Evolutionary conservation across 495 filamentous ascomycete genomes (phyloP).

Genomic region (Bathelium albidoporum): DNA sequence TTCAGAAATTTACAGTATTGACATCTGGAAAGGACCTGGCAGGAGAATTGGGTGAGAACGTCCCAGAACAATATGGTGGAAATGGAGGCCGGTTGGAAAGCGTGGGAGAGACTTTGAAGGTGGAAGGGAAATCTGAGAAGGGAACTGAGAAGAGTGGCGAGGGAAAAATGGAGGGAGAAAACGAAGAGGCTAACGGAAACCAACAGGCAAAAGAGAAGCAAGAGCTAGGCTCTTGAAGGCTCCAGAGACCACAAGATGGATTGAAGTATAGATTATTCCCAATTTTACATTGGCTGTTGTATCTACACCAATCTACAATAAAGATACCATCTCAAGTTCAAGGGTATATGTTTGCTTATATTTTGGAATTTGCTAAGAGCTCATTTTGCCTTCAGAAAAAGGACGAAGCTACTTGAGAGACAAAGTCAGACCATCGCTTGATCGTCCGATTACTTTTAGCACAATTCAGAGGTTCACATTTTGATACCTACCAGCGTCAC

Average conservation of each 20-base stretch:
- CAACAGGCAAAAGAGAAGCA: no score
- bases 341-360: not conserved
- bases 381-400: no score
- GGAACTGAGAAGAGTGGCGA: no score
- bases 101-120: conserved; percentile 24
- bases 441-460: no score
- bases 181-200: not conserved
- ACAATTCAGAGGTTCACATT: no score
- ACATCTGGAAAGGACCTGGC: conserved; percentile 61
- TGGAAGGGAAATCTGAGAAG: not conserved
- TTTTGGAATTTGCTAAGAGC: not conserved
- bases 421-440: no score
- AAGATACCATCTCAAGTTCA: not conserved
- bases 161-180: not conserved
- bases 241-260: no score
- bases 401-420: no score
- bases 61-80: conserved; percentile 63
- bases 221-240: no score
- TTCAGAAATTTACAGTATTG: conserved; percentile 78
- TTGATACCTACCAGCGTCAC: no score
- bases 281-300: not conserved
- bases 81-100: conserved; percentile 35
- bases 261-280: not conserved
- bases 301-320: not conserved
- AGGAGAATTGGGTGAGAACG: conserved; percentile 49